Evolutionary conservation across 306 rosid species (phyloP), one percentile per base, ranked within the genome.

Genomic region (Dalbergia oliveri): DNA sequence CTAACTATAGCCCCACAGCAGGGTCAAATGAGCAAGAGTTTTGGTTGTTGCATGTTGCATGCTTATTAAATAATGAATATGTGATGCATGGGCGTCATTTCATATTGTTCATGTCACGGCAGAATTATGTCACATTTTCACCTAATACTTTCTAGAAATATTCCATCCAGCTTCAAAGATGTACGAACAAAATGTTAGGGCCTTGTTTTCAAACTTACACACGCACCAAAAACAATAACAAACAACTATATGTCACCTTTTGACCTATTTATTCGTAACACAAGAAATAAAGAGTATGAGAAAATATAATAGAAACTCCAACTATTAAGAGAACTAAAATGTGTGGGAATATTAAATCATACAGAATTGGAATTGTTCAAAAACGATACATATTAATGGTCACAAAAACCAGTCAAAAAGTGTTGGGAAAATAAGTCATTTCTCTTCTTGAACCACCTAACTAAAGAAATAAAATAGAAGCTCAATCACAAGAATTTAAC

Each of bases 61-160:
- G 41, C 41, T 37, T 37, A 50, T 50, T 50, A 50, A 50, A 2
- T 50, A 54, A 6, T 6, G n/a, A 70, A 33, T 3, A 31, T 15
- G 62, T 26, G 45, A 70, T 21, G 73, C 41, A 9, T 21, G 54
- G 34, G 43, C 31, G 15, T 69, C 61, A 14, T 49, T 69, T 69
- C 39, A 69, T 53, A 50, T 14, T 9, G 31, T 51, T 50, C 51
- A 26, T 8, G 31, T 50, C 51, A 26, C 12, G 31, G 47, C 62
- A 33, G 6, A 54, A 58, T 50, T 51, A 76, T 31, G n/a, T n/a
- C n/a, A n/a, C n/a, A n/a, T n/a, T n/a, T 6, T 8, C 62, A 33
- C 61, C 69, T 58, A 79, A 79, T 31, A 31, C 62, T 56, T 66
- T 77, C 5, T 16, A n/a, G 68, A 60, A 78, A 57, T 58, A 68